phyloP scores from a whole-genome alignment of 768 basidiomycete species.

The Cystofilobasidium macerans region DNA sequence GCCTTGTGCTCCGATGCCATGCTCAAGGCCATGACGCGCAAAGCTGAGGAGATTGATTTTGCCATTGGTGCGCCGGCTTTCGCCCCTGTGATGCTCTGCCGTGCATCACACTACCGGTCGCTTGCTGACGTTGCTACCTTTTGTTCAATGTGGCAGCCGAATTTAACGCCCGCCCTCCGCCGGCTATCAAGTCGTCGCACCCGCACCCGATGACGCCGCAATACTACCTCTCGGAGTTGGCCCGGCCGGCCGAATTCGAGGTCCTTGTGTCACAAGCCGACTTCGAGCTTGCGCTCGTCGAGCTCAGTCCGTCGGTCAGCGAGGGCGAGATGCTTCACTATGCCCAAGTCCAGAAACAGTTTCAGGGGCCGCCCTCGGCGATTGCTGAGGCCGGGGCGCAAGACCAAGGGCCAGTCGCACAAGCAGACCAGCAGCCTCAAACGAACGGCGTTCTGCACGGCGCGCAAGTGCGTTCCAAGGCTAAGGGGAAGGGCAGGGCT shows the following conservation, averaged over 20 bases:
- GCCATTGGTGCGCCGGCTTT: slow-evolving; percentile 54
- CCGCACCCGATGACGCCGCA: slow-evolving; percentile 70
- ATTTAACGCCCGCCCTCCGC: slow-evolving; percentile 45
- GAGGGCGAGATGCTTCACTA: slow-evolving; percentile 24
- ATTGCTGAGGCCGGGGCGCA: background rate
- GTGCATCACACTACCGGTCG: background rate
- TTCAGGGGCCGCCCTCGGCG: background rate
- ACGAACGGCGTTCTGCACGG: background rate
- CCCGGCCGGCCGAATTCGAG: slow-evolving; percentile 54
- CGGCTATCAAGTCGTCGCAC: slow-evolving; percentile 34
- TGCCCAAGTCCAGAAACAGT: slow-evolving; percentile 12
- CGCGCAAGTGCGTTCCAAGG: background rate
- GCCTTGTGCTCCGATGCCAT: slow-evolving; percentile 94
- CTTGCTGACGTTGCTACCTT: background rate
- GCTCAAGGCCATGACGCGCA: slow-evolving; percentile 84
- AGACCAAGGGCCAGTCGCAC: background rate
- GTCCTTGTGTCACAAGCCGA: slow-evolving; percentile 66
- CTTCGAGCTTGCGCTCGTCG: slow-evolving; percentile 60
- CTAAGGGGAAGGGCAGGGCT: slow-evolving; percentile 8
- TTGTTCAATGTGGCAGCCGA: slow-evolving; percentile 28
- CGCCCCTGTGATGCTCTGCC: no score
- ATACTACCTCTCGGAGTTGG: slow-evolving; percentile 79
- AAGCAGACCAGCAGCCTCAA: background rate
- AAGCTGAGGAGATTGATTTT: slow-evolving; percentile 64
- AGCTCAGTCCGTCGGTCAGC: slow-evolving; percentile 38